These are phyloP conservation scores for Rosa chinensis DNA, from an alignment of 306 rosid species.

Conservation along the genomic window DNA sequence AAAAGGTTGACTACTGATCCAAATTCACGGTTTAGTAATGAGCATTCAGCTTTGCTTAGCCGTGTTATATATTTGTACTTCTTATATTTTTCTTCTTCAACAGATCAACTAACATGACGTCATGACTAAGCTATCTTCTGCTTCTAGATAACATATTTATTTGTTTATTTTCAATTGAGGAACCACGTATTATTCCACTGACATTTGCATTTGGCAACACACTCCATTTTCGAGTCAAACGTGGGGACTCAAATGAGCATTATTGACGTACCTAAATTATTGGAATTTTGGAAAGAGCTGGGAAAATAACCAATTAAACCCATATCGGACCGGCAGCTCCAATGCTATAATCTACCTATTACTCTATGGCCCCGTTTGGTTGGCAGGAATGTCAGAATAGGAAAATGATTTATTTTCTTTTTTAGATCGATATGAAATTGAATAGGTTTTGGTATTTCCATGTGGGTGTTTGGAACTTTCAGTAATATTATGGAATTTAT, in stretches of 20 bases:
- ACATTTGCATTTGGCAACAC: not conserved
- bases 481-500: too few species aligned
- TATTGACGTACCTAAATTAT: not conserved
- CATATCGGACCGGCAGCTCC: not conserved
- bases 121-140: not conserved
- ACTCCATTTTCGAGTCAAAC: not conserved
- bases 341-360: too few species aligned
- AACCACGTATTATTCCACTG: not conserved
- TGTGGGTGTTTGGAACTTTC: too few species aligned
- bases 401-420: too few species aligned
- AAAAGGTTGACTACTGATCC: constrained; percentile 11
- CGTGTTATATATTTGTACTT: constrained; percentile 23
- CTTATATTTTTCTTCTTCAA: not conserved
- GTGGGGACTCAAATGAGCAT: not conserved
- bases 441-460: too few species aligned
- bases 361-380: too few species aligned
- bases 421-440: too few species aligned
- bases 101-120: not conserved
- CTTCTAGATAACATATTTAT: constrained; percentile 1
- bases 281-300: not conserved
- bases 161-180: not conserved
- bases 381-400: too few species aligned
- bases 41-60: constrained; percentile 24
- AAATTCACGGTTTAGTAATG: not conserved
- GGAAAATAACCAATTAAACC: not conserved